Percentiles rank a stretch among this genome's conserved stretches.
phyloP scores from a whole-genome alignment of 257 asterid species.

The Solanum rostratum region DNA sequence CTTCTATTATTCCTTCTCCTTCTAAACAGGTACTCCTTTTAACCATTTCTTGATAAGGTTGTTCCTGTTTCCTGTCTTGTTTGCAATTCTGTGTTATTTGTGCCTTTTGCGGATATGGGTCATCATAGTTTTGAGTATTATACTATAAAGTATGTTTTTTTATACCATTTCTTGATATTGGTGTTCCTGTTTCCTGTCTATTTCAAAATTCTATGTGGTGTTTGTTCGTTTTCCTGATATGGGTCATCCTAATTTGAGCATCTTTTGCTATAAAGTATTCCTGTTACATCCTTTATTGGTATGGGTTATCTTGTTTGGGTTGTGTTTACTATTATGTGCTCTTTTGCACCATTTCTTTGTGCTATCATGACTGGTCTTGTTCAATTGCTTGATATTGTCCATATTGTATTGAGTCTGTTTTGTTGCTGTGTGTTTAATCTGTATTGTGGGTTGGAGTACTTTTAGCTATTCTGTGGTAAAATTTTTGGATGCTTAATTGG shows the following conservation, averaged over 20 bases:
- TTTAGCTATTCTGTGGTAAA: not conserved
- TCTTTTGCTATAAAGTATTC: not conserved
- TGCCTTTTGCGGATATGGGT: not conserved
- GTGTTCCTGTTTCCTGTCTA: not conserved
- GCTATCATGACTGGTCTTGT: not conserved
- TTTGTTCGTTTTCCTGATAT: not conserved
- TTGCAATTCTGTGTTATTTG: not conserved
- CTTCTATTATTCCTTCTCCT: conserved; percentile 57
- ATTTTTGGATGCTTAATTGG: not conserved
- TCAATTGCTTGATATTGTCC: not conserved
- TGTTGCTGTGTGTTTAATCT: not conserved
- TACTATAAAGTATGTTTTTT: not conserved
- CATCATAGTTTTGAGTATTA: not conserved
- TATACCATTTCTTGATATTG: not conserved
- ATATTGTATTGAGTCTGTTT: not conserved
- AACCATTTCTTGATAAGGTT: not conserved
- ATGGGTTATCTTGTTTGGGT: not conserved
- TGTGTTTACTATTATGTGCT: not conserved
- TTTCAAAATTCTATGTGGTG: not conserved
- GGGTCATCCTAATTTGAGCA: not conserved
- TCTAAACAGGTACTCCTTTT: conserved; percentile 30
- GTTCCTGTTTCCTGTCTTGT: not conserved
- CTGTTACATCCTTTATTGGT: not conserved
- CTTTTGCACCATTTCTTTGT: not conserved
- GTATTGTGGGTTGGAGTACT: not conserved